Conservation (phyloP, 352 stramenopile genomes). For the Globisporangium uncinulatum region DNA sequence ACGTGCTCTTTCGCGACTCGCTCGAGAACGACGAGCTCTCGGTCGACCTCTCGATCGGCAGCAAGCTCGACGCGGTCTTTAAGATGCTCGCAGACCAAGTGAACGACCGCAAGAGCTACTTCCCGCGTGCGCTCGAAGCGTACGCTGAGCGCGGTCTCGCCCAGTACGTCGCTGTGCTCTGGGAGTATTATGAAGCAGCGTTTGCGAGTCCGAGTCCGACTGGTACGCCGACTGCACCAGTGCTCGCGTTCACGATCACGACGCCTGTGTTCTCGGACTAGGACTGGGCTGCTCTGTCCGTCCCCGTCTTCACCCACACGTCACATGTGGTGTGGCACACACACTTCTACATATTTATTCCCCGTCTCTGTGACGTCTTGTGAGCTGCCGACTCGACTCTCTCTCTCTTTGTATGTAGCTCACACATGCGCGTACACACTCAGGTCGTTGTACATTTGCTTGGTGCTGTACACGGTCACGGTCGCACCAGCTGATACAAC, state of each 20-base stretch:
- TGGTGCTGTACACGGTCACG: slow-evolving; percentile 65
- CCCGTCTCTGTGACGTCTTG: not conserved
- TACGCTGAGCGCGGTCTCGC: slow-evolving; percentile 65
- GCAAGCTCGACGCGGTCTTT: slow-evolving; percentile 80
- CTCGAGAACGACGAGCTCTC: slow-evolving; percentile 76
- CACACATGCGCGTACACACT: slow-evolving; percentile 67
- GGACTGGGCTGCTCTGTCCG: not conserved
- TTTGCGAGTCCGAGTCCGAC: slow-evolving; percentile 45
- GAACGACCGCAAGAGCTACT: slow-evolving; percentile 34
- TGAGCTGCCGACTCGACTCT: not conserved
- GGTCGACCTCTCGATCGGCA: slow-evolving; percentile 74
- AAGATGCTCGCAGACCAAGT: slow-evolving; percentile 86
- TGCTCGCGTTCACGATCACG: slow-evolving; percentile 79
- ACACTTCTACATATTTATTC: not conserved
- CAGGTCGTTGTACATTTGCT: slow-evolving; percentile 73
- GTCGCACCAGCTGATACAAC: slow-evolving; percentile 44
- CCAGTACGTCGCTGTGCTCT: slow-evolving; percentile 77
- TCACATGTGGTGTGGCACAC: too few relatives aligned
- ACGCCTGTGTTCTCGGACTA: slow-evolving; percentile 66
- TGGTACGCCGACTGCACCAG: slow-evolving; percentile 34
- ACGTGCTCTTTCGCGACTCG: slow-evolving; percentile 68
- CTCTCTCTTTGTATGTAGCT: not conserved
- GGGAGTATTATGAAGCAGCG: slow-evolving; percentile 76
- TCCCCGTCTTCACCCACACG: too few relatives aligned
- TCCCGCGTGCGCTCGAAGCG: slow-evolving; percentile 53